A percentile compares a stretch with the other conserved stretches of the same genome.
Conservation (phyloP, 306 rosid species). For the Quillaja saponaria region DNA sequence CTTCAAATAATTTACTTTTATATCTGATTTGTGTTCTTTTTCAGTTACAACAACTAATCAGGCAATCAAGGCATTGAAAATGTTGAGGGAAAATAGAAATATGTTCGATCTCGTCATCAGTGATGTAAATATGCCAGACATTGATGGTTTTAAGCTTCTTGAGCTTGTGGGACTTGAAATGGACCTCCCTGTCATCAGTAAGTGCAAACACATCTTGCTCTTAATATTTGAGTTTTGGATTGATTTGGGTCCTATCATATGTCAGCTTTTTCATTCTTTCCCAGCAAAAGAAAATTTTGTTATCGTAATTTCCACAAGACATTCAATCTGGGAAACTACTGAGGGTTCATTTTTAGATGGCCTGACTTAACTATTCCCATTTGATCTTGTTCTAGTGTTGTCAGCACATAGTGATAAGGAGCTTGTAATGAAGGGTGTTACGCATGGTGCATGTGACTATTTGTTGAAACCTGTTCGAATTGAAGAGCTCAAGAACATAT, state of each 20-base stretch:
- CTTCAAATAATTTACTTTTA: not conserved
- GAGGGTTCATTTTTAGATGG: slow-evolving; percentile 3
- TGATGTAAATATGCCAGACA: slow-evolving; percentile 87
- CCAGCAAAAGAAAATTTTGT: slow-evolving; percentile 1
- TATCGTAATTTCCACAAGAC: not conserved
- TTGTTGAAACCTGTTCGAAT: slow-evolving; percentile 74
- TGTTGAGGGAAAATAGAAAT: slow-evolving; percentile 68
- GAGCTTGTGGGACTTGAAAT: slow-evolving; percentile 77
- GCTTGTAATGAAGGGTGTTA: slow-evolving; percentile 84
- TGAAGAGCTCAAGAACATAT: slow-evolving; percentile 78
- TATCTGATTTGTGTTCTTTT: slow-evolving; percentile 32
- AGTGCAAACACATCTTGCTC: slow-evolving; percentile 29
- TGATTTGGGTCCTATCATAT: slow-evolving; percentile 1
- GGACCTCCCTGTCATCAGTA: slow-evolving; percentile 92
- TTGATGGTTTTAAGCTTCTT: slow-evolving; percentile 92
- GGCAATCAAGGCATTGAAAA: slow-evolving; percentile 61
- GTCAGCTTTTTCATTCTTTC: not conserved
- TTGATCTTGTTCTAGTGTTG: slow-evolving; percentile 57
- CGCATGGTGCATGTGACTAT: slow-evolving; percentile 84
- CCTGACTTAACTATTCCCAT: slow-evolving; percentile 19
- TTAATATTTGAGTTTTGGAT: slow-evolving; percentile 12
- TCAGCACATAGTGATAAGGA: slow-evolving; percentile 67
- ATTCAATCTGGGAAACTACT: not conserved
- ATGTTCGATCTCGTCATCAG: slow-evolving; percentile 76
- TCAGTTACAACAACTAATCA: slow-evolving; percentile 74